Conservation (phyloP, 2,329 filamentous ascomycete species). For the Penicillium sclerotiorum region DNA sequence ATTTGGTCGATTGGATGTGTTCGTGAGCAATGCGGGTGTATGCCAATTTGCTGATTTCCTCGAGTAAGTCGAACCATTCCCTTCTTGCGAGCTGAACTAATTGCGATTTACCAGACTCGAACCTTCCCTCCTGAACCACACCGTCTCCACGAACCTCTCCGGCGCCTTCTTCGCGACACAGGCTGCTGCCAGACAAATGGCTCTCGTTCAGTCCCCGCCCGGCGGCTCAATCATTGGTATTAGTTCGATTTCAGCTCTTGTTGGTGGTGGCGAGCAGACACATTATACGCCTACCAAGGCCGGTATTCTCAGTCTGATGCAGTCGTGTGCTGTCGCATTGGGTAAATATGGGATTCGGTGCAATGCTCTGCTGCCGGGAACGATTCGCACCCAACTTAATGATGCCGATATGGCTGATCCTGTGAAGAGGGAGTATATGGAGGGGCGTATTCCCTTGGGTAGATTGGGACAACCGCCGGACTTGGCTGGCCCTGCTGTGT, state of each 20-base stretch:
- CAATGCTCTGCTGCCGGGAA: constrained; percentile 82
- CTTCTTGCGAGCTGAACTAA: neutral
- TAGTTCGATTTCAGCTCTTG: constrained; percentile 44
- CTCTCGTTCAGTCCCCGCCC: constrained; percentile 65
- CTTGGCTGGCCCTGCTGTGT: constrained; percentile 81
- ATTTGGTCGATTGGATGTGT: constrained; percentile 66
- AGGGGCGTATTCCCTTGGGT: constrained; percentile 76
- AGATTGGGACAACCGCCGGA: constrained; percentile 72
- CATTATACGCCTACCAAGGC: constrained; percentile 92
- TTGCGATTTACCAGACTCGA: constrained; percentile 53
- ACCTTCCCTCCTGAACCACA: constrained; percentile 69
- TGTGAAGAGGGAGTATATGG: constrained; percentile 74
- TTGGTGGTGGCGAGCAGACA: constrained; percentile 73
- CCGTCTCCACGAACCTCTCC: constrained; percentile 77
- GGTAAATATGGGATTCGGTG: constrained; percentile 76
- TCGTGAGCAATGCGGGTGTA: constrained; percentile 86
- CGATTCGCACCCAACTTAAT: constrained; percentile 81
- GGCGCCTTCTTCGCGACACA: constrained; percentile 89
- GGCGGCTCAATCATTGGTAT: constrained; percentile 73
- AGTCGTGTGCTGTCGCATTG: constrained; percentile 77
- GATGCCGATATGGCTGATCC: constrained; percentile 77
- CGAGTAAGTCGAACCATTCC: constrained; percentile 53
- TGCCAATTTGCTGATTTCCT: constrained; percentile 89
- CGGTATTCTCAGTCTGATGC: constrained; percentile 77
- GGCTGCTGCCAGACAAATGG: constrained; percentile 83